Evolutionary conservation across 345 rosid genomes (phyloP).

Genomic region (Boechera retrofracta): DNA sequence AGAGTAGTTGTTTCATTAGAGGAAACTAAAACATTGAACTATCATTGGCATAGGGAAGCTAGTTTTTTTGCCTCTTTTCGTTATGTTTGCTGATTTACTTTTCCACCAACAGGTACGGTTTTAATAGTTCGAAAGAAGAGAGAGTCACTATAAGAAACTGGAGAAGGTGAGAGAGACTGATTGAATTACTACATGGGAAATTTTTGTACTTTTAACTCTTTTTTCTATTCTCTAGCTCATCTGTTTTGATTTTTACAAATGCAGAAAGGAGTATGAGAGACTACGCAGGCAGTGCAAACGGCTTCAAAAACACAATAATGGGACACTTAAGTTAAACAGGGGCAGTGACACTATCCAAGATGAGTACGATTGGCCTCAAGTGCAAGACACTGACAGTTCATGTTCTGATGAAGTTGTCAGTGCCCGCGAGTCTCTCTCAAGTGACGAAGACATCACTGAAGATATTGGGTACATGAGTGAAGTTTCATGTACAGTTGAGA

Average conservation of each 20-base stretch:
- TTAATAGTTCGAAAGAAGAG: constrained; percentile 81
- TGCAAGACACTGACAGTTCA: constrained; percentile 59
- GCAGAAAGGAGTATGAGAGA: constrained; percentile 91
- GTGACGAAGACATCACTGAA: constrained; percentile 59
- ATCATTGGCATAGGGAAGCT: neutral
- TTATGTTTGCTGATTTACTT: constrained; percentile 2
- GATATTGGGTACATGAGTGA: constrained; percentile 60
- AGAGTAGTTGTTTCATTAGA: neutral
- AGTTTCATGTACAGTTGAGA: constrained; percentile 62
- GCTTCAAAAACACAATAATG: constrained; percentile 52
- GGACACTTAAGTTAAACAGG: constrained; percentile 52
- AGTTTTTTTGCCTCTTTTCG: neutral
- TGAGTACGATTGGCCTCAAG: constrained; percentile 49
- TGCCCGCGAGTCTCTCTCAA: constrained; percentile 82
- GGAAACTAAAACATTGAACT: neutral
- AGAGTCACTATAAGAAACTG: constrained; percentile 66
- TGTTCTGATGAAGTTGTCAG: constrained; percentile 85
- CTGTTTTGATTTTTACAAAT: constrained; percentile 35
- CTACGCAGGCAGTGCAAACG: constrained; percentile 72
- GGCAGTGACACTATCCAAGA: constrained; percentile 40
- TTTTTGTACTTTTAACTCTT: neutral
- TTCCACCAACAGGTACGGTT: constrained; percentile 61
- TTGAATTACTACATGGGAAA: constrained; percentile 17
- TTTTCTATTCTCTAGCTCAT: neutral
- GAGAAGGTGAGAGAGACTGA: constrained; percentile 62